Base-by-base conservation (phyloP, 352 stramenopile species). In the Pythium diclinum region DNA sequence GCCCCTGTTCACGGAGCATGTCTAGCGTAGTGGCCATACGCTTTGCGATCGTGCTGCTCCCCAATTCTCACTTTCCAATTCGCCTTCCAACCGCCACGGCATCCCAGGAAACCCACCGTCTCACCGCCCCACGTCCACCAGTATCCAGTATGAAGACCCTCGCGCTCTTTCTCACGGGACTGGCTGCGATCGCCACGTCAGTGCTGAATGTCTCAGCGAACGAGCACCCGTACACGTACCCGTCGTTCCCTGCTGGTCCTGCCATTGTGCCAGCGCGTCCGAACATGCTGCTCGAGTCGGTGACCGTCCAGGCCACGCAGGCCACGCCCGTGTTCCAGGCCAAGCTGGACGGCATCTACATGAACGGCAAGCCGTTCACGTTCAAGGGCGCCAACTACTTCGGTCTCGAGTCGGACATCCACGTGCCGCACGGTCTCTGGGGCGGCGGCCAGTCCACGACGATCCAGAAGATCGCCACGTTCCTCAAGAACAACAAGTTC, bases 311-410 rank as follows among this genome's bases (percentile, higher is more conserved):
- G 25, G 8, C 40, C 75, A 2, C 76, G 85, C 61, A 36, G 10
- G 82, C 78, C 55, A 88, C 78, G n/a, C 78, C 84, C 46, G 72
- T 75, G 5, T 87, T 85, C 51, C 72, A 42, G 11, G 76, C 76
- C 14, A 40, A 56, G 8, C n/a, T 36, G 10, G 73, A 78, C 10
- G 62, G 65, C 62, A 36, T 88, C 21, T 79, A 56, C 67, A 67
- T 85, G 19, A 58, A 77, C 53, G 60, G 57, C 17, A 16, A 46
- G 25, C 68, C 25, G 13, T 87, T 89, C 67, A 67, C 51, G 33
- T 33, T 89, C 60, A 89, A 89, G 36, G 80, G 80, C 38, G 75
- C 64, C 36, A 89, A 71, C 55, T 87, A 71, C 61, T 89, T 89
- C 60, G 80, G 80, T 16, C 78, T 89, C 75, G 80, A 89, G 61